Conservation (phyloP, 2,329 filamentous ascomycete species). For the Macroventuria anomochaeta region DNA sequence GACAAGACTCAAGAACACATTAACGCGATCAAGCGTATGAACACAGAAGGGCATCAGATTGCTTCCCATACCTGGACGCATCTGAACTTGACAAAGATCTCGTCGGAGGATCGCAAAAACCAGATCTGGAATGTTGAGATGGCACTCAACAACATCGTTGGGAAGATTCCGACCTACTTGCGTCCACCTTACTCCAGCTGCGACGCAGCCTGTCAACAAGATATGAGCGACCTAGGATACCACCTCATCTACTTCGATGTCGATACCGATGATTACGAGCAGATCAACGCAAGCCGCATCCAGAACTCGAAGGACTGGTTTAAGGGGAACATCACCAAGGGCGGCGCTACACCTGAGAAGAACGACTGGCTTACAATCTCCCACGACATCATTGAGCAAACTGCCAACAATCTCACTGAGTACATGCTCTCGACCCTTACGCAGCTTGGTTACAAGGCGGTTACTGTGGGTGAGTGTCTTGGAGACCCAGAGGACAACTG, state of each 20-base stretch:
- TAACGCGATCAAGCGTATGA: conserved; percentile 60
- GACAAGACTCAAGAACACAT: conserved; percentile 56
- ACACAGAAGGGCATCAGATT: conserved; percentile 62
- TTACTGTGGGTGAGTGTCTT: conserved; percentile 54
- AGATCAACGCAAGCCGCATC: conserved; percentile 49
- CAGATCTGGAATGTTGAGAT: conserved; percentile 59
- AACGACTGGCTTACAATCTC: conserved; percentile 58
- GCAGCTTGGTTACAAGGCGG: conserved; percentile 48
- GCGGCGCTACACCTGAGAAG: conserved; percentile 10
- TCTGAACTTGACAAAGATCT: conserved; percentile 51
- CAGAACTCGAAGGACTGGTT: conserved; percentile 20
- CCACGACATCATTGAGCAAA: conserved; percentile 54
- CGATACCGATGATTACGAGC: conserved; percentile 65
- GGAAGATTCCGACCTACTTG: conserved; percentile 60
- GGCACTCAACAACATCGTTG: conserved; percentile 59
- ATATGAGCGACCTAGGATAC: conserved; percentile 56
- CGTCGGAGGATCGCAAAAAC: conserved; percentile 49
- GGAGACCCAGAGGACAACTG: conserved; percentile 52
- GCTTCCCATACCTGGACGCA: conserved; percentile 63
- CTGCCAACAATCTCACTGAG: conserved; percentile 48
- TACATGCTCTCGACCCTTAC: conserved; percentile 48
- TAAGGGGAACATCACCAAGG: conserved; percentile 9
- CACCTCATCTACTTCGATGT: conserved; percentile 65
- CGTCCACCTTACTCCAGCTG: conserved; percentile 55
- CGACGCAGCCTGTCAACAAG: conserved; percentile 44